These are phyloP conservation scores for Starmerella apis DNA, from an alignment of 805 yeast genomes.

Conservation along the genomic window DNA sequence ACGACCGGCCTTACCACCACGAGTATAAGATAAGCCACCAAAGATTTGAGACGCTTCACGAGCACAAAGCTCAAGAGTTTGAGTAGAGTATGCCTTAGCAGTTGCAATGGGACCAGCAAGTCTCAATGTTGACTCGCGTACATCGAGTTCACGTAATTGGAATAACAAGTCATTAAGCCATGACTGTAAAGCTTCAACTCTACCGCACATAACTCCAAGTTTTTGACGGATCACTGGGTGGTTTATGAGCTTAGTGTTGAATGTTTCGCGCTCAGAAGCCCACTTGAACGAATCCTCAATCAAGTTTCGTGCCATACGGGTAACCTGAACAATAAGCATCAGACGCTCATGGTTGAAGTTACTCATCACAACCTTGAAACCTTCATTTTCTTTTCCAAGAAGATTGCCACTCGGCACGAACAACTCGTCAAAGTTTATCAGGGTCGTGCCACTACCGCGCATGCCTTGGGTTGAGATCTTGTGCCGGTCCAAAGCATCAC, in stretches of 20 bases:
- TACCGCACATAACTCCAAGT: conserved; percentile 35
- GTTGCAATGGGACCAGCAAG: conserved; percentile 39
- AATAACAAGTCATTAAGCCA: conserved; percentile 34
- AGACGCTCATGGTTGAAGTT: conserved; percentile 39
- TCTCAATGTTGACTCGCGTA: conserved; percentile 31
- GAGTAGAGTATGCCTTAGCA: conserved; percentile 35
- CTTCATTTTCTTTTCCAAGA: conserved; percentile 35
- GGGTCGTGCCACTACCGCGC: conserved; percentile 36
- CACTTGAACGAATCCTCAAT: conserved; percentile 34
- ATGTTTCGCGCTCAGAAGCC: conserved; percentile 36
- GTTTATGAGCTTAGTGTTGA: conserved; percentile 35
- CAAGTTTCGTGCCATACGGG: conserved; percentile 33
- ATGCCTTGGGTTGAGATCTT: conserved; percentile 36
- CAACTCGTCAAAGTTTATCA: conserved; percentile 36
- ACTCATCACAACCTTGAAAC: conserved; percentile 36
- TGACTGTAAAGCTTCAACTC: conserved; percentile 35
- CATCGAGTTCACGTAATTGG: conserved; percentile 30
- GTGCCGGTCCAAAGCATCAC: conserved; percentile 30
- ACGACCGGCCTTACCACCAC: conserved; percentile 37
- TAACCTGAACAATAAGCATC: conserved; percentile 35
- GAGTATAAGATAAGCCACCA: conserved; percentile 37
- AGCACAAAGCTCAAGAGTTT: conserved; percentile 36
- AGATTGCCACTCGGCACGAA: conserved; percentile 37
- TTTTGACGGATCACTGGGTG: conserved; percentile 37
- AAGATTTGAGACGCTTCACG: conserved; percentile 38